phyloP scores from a whole-genome alignment of 331 rosid genomes.

The Cucumis variabilis region DNA sequence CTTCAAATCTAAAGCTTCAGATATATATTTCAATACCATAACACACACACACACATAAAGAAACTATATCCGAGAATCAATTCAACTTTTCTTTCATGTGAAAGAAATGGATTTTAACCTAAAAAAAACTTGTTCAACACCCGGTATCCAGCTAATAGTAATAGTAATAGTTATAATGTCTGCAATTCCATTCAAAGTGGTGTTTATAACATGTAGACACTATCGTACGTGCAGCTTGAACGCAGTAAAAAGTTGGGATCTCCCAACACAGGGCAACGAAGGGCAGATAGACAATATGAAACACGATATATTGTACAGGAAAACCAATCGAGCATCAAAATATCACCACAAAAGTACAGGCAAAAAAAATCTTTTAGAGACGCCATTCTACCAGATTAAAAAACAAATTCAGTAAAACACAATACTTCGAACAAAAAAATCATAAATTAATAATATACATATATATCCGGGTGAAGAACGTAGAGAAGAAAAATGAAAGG shows the following conservation, averaged over 20 bases:
- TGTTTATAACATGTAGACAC: background rate
- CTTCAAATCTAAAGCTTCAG: too few species aligned
- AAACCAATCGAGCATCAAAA: slow-evolving; percentile 11
- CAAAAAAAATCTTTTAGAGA: too few species aligned
- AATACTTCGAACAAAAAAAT: background rate
- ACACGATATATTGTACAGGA: background rate
- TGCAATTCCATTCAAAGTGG: background rate
- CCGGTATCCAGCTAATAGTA: background rate
- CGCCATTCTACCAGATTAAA: background rate
- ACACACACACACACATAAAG: background rate
- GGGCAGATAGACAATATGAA: background rate
- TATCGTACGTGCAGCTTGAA: background rate
- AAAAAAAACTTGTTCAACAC: background rate
- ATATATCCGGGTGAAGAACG: background rate
- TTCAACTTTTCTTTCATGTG: background rate
- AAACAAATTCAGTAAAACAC: background rate
- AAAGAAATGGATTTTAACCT: background rate
- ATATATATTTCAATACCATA: too few species aligned
- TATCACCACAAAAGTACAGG: background rate
- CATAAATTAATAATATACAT: background rate
- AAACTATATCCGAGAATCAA: background rate
- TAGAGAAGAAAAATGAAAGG: too few species aligned
- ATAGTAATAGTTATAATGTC: background rate
- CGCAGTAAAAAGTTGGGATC: background rate
- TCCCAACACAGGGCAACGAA: too few species aligned